A percentile compares a stretch with the other conserved stretches of the same genome.
Conservation (phyloP, 306 rosid species). For the Carpinus fangiana region DNA sequence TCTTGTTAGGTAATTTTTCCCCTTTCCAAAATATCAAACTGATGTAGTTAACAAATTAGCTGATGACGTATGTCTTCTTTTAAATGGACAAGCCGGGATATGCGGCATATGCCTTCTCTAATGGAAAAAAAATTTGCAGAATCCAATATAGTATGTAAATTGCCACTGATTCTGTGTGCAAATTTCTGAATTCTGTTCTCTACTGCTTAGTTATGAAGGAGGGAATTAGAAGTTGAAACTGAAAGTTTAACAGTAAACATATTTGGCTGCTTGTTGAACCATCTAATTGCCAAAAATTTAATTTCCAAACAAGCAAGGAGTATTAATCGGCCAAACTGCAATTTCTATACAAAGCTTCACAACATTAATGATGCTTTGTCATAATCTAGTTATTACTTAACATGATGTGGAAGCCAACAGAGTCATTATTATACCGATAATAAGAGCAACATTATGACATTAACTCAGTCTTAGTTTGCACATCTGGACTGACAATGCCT, state of each 20-base stretch:
- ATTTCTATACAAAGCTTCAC: background rate
- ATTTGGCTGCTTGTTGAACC: background rate
- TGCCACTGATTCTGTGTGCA: background rate
- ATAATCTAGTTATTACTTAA: constrained; percentile 4
- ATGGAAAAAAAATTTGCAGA: background rate
- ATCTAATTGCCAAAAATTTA: background rate
- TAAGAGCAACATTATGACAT: constrained; percentile 5
- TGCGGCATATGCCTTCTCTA: background rate
- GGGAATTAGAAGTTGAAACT: background rate
- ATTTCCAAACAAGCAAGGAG: background rate
- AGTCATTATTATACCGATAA: background rate
- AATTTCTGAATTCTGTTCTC: background rate
- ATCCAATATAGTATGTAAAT: background rate
- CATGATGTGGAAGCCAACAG: background rate
- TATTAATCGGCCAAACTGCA: background rate
- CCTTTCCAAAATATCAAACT: background rate
- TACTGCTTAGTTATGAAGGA: background rate
- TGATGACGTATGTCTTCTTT: background rate
- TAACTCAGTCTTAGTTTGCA: constrained; percentile 3
- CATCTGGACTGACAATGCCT: background rate
- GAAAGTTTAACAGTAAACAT: background rate
- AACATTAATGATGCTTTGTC: background rate
- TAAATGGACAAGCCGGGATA: background rate
- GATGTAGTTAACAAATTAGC: background rate
- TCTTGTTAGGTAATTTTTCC: background rate